A percentile compares a stretch with the other conserved stretches of the same genome.
Evolutionary conservation across 148 eudicot species (phyloP).

Genomic region (Drosera capensis): DNA sequence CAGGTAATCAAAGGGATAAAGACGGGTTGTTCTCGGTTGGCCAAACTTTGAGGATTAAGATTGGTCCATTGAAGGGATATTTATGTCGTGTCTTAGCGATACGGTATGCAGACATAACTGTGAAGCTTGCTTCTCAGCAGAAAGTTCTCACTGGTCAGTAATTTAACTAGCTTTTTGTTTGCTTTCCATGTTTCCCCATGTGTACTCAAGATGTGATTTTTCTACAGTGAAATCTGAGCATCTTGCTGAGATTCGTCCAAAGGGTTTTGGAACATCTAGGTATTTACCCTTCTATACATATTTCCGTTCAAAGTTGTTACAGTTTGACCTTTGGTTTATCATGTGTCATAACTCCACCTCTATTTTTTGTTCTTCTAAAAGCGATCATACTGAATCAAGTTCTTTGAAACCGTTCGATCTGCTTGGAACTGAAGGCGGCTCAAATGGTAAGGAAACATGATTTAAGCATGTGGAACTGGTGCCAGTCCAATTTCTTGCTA

Average conservation of each 20-base stretch:
- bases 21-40: constrained; percentile 71
- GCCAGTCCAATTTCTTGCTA: background rate
- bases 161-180: constrained; percentile 8
- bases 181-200: background rate
- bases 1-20: constrained; percentile 40
- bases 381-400: constrained; percentile 36
- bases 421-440: constrained; percentile 52
- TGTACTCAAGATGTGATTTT: constrained; percentile 4
- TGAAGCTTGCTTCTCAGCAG: constrained; percentile 88
- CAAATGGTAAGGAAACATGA: constrained; percentile 23
- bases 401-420: constrained; percentile 66
- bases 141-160: constrained; percentile 82
- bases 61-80: constrained; percentile 95
- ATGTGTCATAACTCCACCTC: background rate
- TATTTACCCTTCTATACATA: constrained; percentile 6
- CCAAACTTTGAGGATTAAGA: constrained; percentile 69
- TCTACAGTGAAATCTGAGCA: constrained; percentile 75
- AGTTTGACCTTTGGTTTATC: background rate
- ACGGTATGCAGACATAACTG: constrained; percentile 73
- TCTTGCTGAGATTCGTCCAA: constrained; percentile 75
- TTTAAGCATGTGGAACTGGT: background rate
- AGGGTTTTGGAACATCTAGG: constrained; percentile 48
- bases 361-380: constrained; percentile 15
- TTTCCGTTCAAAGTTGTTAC: background rate
- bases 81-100: constrained; percentile 77